phyloP scores from a whole-genome alignment of 2,329 filamentous ascomycete genomes.

The Colletotrichum navitas region DNA sequence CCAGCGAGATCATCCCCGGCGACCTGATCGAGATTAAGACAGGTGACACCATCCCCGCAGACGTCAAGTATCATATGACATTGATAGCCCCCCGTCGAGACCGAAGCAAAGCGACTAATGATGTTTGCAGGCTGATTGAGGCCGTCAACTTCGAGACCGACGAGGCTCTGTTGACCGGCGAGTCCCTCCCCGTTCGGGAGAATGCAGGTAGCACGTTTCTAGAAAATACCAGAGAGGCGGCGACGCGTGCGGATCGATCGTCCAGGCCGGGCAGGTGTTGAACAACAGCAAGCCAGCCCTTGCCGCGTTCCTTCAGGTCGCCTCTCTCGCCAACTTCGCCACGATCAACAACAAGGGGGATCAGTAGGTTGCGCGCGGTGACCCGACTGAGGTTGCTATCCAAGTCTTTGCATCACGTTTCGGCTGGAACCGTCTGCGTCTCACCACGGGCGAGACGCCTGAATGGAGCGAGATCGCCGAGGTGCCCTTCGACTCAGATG shows the following conservation, averaged over 20 bases:
- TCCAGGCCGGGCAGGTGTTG: slow-evolving; percentile 51
- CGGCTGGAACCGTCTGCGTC: slow-evolving; percentile 67
- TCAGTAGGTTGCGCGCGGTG: slow-evolving; percentile 71
- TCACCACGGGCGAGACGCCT: slow-evolving; percentile 62
- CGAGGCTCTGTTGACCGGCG: slow-evolving; percentile 73
- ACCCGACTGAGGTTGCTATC: slow-evolving; percentile 79
- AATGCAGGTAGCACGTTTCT: slow-evolving; percentile 62
- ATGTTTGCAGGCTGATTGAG: slow-evolving; percentile 56
- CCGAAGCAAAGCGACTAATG: slow-evolving; percentile 13
- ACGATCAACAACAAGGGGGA: slow-evolving; percentile 58
- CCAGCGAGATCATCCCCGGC: slow-evolving; percentile 67
- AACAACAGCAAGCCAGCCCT: slow-evolving; percentile 59
- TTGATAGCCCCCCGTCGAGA: not conserved
- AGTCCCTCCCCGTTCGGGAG: slow-evolving; percentile 71
- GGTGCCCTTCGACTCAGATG: slow-evolving; percentile 78
- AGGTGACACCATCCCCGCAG: slow-evolving; percentile 59
- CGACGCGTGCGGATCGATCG: slow-evolving; percentile 44
- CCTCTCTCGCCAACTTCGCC: slow-evolving; percentile 68
- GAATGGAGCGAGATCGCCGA: slow-evolving; percentile 71
- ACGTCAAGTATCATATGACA: slow-evolving; percentile 49
- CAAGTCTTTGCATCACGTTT: slow-evolving; percentile 79
- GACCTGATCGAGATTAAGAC: slow-evolving; percentile 69
- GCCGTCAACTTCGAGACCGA: slow-evolving; percentile 63
- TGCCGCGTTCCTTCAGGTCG: slow-evolving; percentile 68
- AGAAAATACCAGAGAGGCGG: slow-evolving; percentile 55